These are phyloP conservation scores for Uronychia setigera DNA, from an alignment of 73 alveolate genomes.

Conservation along the genomic window DNA sequence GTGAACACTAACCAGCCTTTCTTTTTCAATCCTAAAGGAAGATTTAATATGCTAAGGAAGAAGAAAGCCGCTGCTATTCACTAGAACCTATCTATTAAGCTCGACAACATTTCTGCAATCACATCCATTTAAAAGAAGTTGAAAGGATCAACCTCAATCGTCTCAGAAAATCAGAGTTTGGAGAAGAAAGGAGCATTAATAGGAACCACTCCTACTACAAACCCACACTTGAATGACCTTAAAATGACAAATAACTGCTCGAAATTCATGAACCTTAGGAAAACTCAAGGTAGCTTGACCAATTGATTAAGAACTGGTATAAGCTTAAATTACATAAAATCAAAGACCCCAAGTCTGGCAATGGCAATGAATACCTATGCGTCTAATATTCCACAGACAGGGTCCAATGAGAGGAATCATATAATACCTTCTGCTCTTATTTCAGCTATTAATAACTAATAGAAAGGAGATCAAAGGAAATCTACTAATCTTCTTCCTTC, in stretches of 20 bases:
- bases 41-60: not conserved
- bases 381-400: not conserved
- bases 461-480: too few species aligned
- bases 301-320: not conserved
- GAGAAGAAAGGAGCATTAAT: not conserved
- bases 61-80: not conserved
- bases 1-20: not conserved
- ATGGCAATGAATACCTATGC: not conserved
- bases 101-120: not conserved
- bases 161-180: not conserved
- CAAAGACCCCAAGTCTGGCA: not conserved
- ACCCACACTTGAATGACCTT: not conserved
- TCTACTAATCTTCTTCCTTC: not conserved
- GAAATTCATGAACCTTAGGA: not conserved
- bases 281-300: too few species aligned
- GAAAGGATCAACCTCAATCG: not conserved
- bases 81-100: not conserved
- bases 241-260: not conserved
- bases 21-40: not conserved
- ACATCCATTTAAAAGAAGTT: not conserved
- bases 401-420: too few species aligned
- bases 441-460: too few species aligned
- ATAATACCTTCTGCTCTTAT: too few species aligned
- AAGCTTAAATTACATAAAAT: not conserved
- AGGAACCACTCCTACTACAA: not conserved